These are phyloP conservation scores for Hypomontagnella monticulosa DNA, from an alignment of 495 filamentous ascomycete species.

Conservation along the genomic window DNA sequence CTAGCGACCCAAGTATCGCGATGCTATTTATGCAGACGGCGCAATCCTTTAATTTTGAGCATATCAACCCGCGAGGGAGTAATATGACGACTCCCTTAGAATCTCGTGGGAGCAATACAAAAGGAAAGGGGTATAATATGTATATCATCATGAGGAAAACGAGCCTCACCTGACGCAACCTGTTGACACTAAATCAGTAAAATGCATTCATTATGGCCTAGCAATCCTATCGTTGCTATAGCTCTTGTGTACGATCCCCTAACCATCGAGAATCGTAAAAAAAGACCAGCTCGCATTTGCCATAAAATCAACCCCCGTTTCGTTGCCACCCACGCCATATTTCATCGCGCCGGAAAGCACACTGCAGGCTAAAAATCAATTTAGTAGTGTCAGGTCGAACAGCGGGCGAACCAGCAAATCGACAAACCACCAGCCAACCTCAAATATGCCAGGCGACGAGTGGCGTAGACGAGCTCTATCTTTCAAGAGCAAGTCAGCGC, in stretches of 20 bases:
- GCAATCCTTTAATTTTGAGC: background rate
- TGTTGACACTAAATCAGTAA: background rate
- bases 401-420: background rate
- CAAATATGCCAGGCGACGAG: background rate
- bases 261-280: slow-evolving; percentile 25
- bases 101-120: background rate
- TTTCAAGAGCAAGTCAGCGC: slow-evolving; percentile 34
- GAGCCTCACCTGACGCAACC: slow-evolving; percentile 23
- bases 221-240: slow-evolving; percentile 21
- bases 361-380: slow-evolving; percentile 11
- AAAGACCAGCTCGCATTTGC: slow-evolving; percentile 20
- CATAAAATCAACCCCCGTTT: slow-evolving; percentile 13
- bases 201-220: background rate
- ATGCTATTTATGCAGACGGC: slow-evolving; percentile 5
- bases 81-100: background rate
- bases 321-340: slow-evolving; percentile 1
- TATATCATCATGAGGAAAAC: slow-evolving; percentile 16
- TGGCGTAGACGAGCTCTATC: slow-evolving; percentile 19
- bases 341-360: background rate
- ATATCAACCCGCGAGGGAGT: background rate
- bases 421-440: slow-evolving; percentile 1
- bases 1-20: background rate
- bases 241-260: slow-evolving; percentile 27
- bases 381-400: background rate
- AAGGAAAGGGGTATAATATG: slow-evolving; percentile 10